phyloP scores from a whole-genome alignment of 805 yeast genomes.

The Suhomyces sp. region DNA sequence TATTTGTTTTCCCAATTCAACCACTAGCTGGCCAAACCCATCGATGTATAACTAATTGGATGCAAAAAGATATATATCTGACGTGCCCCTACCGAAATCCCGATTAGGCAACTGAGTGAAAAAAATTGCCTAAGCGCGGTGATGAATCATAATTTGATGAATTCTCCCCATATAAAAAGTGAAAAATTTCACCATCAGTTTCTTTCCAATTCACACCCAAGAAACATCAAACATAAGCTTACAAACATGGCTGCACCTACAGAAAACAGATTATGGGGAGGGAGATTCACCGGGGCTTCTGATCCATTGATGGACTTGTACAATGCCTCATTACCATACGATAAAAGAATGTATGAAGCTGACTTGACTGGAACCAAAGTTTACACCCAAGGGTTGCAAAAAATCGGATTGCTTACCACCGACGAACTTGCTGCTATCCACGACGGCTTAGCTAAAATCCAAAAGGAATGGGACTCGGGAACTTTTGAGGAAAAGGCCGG shows the following conservation, averaged over 20 bases:
- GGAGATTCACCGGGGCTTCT: conserved; percentile 94
- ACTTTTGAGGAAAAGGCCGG: conserved; percentile 75
- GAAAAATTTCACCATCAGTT: conserved; percentile 5
- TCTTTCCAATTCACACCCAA: too few species aligned
- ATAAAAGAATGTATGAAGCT: conserved; percentile 89
- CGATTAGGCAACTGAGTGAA: conserved; percentile 9
- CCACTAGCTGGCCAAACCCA: too few species aligned
- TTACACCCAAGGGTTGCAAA: conserved; percentile 82
- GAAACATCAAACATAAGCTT: not conserved
- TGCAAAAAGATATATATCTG: not conserved
- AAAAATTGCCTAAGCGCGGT: conserved; percentile 20
- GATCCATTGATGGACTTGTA: conserved; percentile 97
- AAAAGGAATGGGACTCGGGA: conserved; percentile 76
- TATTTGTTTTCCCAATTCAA: too few species aligned
- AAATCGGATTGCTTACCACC: conserved; percentile 68
- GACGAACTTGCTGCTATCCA: conserved; percentile 82
- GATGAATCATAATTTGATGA: too few species aligned
- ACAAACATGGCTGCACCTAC: conserved; percentile 44
- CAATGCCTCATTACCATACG: conserved; percentile 96
- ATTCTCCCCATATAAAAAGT: too few species aligned
- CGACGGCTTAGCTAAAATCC: conserved; percentile 69
- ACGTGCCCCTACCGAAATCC: conserved; percentile 6
- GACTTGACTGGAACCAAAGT: conserved; percentile 94
- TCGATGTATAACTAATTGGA: too few species aligned
- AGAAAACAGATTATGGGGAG: conserved; percentile 92